These are phyloP conservation scores for Cucumis cinereus DNA, from an alignment of 306 rosid species.

Conservation along the genomic window DNA sequence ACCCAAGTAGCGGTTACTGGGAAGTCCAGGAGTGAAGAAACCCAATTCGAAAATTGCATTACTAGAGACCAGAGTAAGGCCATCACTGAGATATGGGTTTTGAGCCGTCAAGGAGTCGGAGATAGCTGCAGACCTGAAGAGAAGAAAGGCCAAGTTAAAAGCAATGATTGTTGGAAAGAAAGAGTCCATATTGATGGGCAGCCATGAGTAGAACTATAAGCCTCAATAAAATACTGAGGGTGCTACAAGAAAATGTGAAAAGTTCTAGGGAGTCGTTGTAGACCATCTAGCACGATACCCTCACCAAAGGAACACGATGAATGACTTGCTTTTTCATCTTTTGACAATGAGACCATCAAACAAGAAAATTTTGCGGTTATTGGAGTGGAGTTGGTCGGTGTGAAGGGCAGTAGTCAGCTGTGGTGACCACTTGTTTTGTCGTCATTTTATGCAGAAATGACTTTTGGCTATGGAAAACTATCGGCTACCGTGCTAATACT, in stretches of 20 bases:
- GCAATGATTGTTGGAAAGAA: background rate
- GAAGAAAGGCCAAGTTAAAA: background rate
- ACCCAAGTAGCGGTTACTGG: constrained; percentile 27
- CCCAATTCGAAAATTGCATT: constrained; percentile 21
- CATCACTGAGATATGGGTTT: constrained; percentile 10
- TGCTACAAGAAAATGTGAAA: background rate
- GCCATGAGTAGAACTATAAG: background rate
- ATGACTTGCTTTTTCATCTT: background rate
- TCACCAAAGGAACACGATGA: background rate
- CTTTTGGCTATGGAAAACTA: no score
- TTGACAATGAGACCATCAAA: background rate
- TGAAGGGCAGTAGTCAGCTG: background rate
- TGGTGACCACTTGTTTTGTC: no score
- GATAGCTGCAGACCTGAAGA: constrained; percentile 2
- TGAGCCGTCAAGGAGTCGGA: constrained; percentile 12
- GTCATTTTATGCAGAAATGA: no score
- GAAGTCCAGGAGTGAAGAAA: constrained; percentile 26
- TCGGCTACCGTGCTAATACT: no score
- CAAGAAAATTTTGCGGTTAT: background rate
- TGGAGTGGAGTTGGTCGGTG: background rate
- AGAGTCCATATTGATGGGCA: constrained; percentile 6
- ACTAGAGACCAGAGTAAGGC: constrained; percentile 10
- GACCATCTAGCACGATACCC: background rate
- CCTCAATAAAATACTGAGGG: background rate
- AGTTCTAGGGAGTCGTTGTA: background rate